A percentile compares a stretch with the other conserved stretches of the same genome.
Conservation (phyloP, 176 grass and related monocot species). For the Aegilops umbellulata region DNA sequence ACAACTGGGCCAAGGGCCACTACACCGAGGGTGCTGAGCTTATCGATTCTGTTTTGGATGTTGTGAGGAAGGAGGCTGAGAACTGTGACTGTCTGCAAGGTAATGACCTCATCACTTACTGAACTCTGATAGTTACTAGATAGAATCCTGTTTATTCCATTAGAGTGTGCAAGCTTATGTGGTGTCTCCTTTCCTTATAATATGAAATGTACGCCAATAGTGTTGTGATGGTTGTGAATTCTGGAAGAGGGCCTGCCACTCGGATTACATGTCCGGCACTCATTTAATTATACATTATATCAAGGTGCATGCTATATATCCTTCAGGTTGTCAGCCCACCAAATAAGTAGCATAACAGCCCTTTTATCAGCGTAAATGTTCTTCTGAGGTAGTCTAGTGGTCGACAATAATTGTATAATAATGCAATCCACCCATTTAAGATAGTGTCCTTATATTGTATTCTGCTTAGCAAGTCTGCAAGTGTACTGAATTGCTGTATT, state of each 20-base stretch:
- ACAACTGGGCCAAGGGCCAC: conserved; percentile 71
- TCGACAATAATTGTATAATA: not conserved
- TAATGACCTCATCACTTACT: not conserved
- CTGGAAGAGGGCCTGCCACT: not conserved
- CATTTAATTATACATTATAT: not conserved
- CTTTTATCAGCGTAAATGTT: not conserved
- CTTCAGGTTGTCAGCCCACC: not conserved
- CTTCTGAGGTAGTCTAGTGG: not conserved
- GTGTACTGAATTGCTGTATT: not conserved
- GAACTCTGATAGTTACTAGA: not conserved
- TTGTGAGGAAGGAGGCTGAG: conserved; percentile 79
- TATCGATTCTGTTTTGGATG: conserved; percentile 69
- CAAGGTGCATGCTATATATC: not conserved
- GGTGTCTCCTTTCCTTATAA: not conserved
- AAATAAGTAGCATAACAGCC: no score
- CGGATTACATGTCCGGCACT: not conserved
- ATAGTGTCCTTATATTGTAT: not conserved
- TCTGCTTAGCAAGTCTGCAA: not conserved
- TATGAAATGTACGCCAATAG: not conserved
- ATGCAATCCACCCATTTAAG: not conserved
- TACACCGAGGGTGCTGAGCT: conserved; percentile 82
- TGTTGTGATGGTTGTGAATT: not conserved
- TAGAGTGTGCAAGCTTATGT: not conserved
- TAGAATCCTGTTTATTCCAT: not conserved
- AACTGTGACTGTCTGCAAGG: conserved; percentile 85